Base-by-base conservation (phyloP, 2,329 filamentous ascomycete species). In the Botrytis cinerea region DNA sequence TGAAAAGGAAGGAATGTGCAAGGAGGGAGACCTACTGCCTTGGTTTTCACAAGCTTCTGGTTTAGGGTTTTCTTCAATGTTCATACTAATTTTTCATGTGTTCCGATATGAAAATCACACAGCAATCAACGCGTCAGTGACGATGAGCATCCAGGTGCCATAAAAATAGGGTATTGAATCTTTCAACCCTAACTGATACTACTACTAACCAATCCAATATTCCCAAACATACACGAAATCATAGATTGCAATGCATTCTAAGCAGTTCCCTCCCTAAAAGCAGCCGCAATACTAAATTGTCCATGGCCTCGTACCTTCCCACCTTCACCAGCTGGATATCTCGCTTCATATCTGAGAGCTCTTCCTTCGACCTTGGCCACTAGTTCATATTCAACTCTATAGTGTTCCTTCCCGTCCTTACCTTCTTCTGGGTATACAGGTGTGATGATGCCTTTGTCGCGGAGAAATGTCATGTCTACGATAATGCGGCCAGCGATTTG, bases 231-330 rank as follows among this genome's bases (percentile, higher is more conserved):
- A 69, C 2, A 16, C 14, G 16, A n/a, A 35, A 66, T n/a, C 9
- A 16, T 8, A n/a, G 20, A n/a, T 35, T 28, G n/a, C 18, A 35
- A 59, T 22, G 22, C 57, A 12, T 32, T 28, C 32, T 59, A 72
- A 60, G 48, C 71, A 60, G 75, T 76, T 5, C 75, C 75, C 18
- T 74, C 75, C 14, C 38, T 46, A 35, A 77, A 77, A 28, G 76
- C 77, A 28, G 76, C 75, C 48, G 77, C 76, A 73, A 78, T 77
- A 54, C 73, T 75, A 9, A 78, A 72, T 35, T 76, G 73, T 12
- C 59, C 73, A 8, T 38, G 46, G 9, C 48, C 46, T 32, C 32
- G 25, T 18, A 70, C 70, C 35, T 61, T 59, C 25, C 73, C 73
- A 25, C n/a, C 43, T 38, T 35, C n/a, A 16, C 70, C 70, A 5